A percentile compares a stretch with the other conserved stretches of the same genome.
Conservation (phyloP, 2,329 filamentous ascomycete species). For the Aspergillus cejpii region DNA sequence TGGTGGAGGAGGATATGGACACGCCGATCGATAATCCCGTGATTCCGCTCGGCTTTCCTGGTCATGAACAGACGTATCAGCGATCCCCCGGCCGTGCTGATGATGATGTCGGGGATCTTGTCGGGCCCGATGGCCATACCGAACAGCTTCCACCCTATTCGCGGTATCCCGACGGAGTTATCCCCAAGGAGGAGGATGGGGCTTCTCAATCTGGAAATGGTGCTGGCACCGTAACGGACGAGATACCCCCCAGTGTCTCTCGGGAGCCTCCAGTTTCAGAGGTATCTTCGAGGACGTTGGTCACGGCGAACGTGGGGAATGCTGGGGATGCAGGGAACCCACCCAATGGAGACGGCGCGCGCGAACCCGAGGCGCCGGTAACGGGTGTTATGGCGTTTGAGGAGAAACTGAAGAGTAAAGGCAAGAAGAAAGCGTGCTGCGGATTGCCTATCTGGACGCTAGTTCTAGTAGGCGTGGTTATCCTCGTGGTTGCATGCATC, state of each 20-base stretch:
- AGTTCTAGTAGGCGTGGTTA: slow-evolving; percentile 41
- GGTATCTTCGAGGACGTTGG: slow-evolving; percentile 28
- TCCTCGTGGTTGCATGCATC: slow-evolving; percentile 46
- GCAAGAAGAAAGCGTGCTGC: slow-evolving; percentile 41
- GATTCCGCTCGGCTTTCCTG: slow-evolving; percentile 68
- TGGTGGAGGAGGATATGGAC: slow-evolving; percentile 50
- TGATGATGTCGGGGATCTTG: slow-evolving; percentile 78
- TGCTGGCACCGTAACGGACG: slow-evolving; percentile 43
- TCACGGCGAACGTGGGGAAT: slow-evolving; percentile 11
- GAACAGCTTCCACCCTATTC: slow-evolving; percentile 91
- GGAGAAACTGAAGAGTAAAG: slow-evolving; percentile 42
- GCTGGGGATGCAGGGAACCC: slow-evolving; percentile 3
- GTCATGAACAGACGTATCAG: slow-evolving; percentile 60
- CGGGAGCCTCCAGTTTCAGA: slow-evolving; percentile 26
- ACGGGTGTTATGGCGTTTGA: slow-evolving; percentile 38
- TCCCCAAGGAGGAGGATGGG: slow-evolving; percentile 48
- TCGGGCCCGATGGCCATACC: slow-evolving; percentile 79
- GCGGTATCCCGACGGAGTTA: slow-evolving; percentile 72
- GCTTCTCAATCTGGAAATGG: slow-evolving; percentile 20
- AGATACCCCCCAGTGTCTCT: slow-evolving; percentile 44
- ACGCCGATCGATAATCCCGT: slow-evolving; percentile 39
- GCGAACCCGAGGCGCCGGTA: slow-evolving; percentile 18
- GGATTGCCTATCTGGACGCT: slow-evolving; percentile 49
- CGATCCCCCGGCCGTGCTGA: slow-evolving; percentile 59
- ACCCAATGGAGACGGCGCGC: slow-evolving; percentile 10